These are phyloP conservation scores for Dipteronia sinensis DNA, from an alignment of 345 rosid species.

Conservation along the genomic window DNA sequence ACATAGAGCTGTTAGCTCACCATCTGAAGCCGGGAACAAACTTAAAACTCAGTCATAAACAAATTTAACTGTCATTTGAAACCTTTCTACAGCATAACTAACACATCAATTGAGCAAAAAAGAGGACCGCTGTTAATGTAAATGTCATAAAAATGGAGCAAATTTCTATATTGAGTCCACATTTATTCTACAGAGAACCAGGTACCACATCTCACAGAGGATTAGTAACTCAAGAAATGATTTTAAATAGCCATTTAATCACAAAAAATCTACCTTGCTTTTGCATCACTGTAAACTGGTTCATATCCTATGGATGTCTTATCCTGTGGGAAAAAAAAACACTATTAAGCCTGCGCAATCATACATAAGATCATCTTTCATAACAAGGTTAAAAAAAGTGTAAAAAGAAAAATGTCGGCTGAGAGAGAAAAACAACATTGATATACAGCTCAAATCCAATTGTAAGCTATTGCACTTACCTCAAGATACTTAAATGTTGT, in stretches of 20 bases:
- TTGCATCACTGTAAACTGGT: conserved; percentile 87
- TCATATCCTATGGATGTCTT: conserved; percentile 81
- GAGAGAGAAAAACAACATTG: conserved; percentile 9
- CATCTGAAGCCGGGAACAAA: background rate
- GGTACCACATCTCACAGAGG: background rate
- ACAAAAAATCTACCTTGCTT: conserved; percentile 61
- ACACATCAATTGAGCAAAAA: background rate
- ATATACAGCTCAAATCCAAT: background rate
- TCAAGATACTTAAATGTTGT: conserved; percentile 89
- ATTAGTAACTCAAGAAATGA: background rate
- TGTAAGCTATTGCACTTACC: conserved; percentile 38
- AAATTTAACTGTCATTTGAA: background rate
- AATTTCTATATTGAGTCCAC: background rate
- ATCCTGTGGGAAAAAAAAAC: conserved; percentile 48
- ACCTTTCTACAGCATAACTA: background rate
- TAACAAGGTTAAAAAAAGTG: background rate
- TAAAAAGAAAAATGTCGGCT: background rate
- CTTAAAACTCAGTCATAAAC: background rate
- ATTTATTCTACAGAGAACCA: background rate
- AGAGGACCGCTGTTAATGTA: background rate
- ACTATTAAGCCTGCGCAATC: background rate
- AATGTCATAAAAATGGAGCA: background rate
- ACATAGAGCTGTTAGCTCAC: background rate
- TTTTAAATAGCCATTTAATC: background rate
- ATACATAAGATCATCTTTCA: background rate